These are phyloP conservation scores for Globisporangium apiculatum DNA, from an alignment of 352 stramenopile genomes.

Conservation along the genomic window DNA sequence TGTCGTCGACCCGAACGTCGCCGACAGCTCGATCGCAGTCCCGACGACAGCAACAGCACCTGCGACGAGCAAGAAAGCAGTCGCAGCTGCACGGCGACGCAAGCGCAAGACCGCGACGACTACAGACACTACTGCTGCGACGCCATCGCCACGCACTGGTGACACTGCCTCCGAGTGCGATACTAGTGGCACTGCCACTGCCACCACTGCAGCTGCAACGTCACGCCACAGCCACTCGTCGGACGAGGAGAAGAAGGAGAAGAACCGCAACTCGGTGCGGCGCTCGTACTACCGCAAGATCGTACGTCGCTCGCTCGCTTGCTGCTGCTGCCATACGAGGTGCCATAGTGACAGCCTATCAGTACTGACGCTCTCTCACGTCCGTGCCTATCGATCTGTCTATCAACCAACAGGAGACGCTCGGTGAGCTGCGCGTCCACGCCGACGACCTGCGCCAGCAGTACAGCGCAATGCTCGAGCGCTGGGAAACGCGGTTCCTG, in stretches of 20 bases:
- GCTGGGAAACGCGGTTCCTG: conserved; percentile 26
- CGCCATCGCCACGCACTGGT: background rate
- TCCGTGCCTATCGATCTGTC: no score
- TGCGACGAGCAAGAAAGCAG: conserved; percentile 2
- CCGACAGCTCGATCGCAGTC: background rate
- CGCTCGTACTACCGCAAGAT: conserved; percentile 51
- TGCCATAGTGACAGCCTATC: no score
- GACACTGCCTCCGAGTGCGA: background rate
- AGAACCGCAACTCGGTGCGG: conserved; percentile 50
- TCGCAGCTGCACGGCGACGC: conserved; percentile 1
- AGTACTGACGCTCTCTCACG: no score
- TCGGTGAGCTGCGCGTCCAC: conserved; percentile 33
- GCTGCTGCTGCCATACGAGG: no score
- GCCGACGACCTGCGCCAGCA: conserved; percentile 38
- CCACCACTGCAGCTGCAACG: background rate
- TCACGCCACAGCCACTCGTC: conserved; percentile 1
- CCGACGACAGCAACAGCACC: background rate
- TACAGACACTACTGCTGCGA: background rate
- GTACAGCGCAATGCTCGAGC: conserved; percentile 33
- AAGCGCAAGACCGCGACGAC: conserved; percentile 4
- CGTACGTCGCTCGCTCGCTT: conserved; percentile 14
- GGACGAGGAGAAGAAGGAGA: conserved; percentile 43
- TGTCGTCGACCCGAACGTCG: background rate
- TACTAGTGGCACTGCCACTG: background rate
- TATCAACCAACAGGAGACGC: conserved; percentile 22